Evolutionary conservation across 805 yeast genomes (phyloP).

Genomic region (Lachancea quebecensis): DNA sequence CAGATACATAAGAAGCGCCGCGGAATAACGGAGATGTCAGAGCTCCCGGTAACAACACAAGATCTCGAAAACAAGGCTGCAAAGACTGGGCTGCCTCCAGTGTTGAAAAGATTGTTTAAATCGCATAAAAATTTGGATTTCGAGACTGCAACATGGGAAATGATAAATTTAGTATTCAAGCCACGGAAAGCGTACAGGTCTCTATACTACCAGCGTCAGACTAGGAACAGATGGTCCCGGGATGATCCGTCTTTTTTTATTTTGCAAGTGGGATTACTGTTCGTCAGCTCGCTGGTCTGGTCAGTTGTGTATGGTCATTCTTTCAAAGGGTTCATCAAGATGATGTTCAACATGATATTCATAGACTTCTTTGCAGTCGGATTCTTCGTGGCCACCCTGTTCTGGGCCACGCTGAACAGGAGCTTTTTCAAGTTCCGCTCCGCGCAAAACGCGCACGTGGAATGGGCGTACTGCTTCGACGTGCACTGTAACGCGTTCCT

Average conservation of each 20-base stretch:
- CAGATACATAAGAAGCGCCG: no score
- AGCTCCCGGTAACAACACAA: constrained; percentile 8
- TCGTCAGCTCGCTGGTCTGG: constrained; percentile 81
- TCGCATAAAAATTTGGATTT: constrained; percentile 76
- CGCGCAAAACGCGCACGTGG: constrained; percentile 33
- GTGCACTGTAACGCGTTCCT: constrained; percentile 89
- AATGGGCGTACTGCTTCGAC: constrained; percentile 94
- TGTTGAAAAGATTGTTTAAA: constrained; percentile 44
- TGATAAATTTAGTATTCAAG: constrained; percentile 59
- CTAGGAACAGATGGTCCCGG: constrained; percentile 74
- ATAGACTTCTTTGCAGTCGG: constrained; percentile 77
- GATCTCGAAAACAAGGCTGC: constrained; percentile 3
- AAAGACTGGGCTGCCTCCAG: constrained; percentile 26
- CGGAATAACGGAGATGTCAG: constrained; percentile 2
- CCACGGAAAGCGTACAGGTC: constrained; percentile 81
- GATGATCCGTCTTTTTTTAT: constrained; percentile 89
- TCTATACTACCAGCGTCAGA: constrained; percentile 74
- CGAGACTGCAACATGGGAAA: constrained; percentile 92
- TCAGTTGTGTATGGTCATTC: constrained; percentile 74
- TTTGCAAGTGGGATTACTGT: constrained; percentile 56
- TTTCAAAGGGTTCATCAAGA: constrained; percentile 50
- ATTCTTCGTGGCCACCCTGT: constrained; percentile 55
- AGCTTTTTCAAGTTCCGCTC: constrained; percentile 43
- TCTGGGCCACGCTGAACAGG: constrained; percentile 66
- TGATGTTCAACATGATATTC: constrained; percentile 75